Evolutionary conservation across 768 basidiomycete genomes (phyloP).

Genomic region (Leucocoprinus sp.): DNA sequence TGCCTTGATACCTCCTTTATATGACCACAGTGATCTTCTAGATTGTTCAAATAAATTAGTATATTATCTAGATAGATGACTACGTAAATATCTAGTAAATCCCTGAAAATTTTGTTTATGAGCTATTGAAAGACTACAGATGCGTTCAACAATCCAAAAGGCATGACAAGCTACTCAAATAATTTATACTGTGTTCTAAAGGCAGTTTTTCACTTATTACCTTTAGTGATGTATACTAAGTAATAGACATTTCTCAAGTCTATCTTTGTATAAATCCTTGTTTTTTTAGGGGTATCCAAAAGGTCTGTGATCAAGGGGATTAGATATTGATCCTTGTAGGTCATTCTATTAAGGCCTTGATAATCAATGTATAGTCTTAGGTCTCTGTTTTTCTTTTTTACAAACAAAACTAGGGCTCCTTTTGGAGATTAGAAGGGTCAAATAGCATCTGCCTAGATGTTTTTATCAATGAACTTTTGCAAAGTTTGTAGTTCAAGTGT

Average conservation of each 20-base stretch:
- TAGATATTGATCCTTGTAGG: slow-evolving; percentile 28
- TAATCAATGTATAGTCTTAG: no score
- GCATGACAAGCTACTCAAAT: slow-evolving; percentile 31
- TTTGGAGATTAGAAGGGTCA: no score
- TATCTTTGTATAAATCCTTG: slow-evolving; percentile 21
- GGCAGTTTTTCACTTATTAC: slow-evolving; percentile 31
- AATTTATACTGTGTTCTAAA: slow-evolving; percentile 22
- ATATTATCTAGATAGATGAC: slow-evolving; percentile 32
- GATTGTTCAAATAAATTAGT: slow-evolving; percentile 26
- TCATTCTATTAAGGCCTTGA: slow-evolving; percentile 26
- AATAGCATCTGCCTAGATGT: no score
- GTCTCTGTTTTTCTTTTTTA: no score
- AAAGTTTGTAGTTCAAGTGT: no score
- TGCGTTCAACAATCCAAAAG: slow-evolving; percentile 26
- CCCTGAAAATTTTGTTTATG: slow-evolving; percentile 26
- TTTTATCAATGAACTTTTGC: no score
- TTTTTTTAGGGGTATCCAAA: slow-evolving; percentile 17
- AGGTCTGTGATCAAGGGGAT: slow-evolving; percentile 27
- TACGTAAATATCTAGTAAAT: slow-evolving; percentile 22
- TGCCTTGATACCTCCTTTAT: slow-evolving; percentile 23
- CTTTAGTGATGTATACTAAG: slow-evolving; percentile 26
- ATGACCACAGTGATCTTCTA: slow-evolving; percentile 19
- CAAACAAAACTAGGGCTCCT: no score
- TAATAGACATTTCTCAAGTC: slow-evolving; percentile 29
- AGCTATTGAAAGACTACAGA: slow-evolving; percentile 28